Base-by-base conservation (phyloP, 1,139 yeast genomes). In the Geotrichum macrosporum region DNA sequence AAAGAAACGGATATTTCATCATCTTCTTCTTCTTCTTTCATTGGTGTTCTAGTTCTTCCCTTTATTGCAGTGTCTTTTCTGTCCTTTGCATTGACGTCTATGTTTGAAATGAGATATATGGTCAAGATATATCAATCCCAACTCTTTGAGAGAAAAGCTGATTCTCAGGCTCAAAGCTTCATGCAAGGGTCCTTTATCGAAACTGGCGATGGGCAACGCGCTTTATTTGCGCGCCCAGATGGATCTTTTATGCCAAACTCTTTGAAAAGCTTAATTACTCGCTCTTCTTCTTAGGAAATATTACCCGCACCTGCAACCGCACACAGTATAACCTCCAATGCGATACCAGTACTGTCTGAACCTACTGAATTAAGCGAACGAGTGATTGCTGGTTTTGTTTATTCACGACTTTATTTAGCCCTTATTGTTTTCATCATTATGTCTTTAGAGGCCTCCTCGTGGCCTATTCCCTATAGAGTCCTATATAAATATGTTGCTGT, bases 91-190 rank as follows among this genome's bases (percentile, higher is more conserved):
- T 69, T 85, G 56, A 81, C 89, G 32, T 78, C 84, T 12, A 72
- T 85, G 16, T 85, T 87, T 68, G 95, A 86, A 57, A 74, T 84
- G 68, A 74, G 92, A 50, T 86, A 83, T 63, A 72, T 85, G 72
- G 77, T 81, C 29, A 72, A 78, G 46, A 82, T 88, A 1, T 77
- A 78, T 56, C 73, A 81, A 13, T 77, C 87, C 0, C 97, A 89
- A 62, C 69, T 77, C 10, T 83, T 84, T 57, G 96, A 89, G 60
- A 66, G 80, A 52, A 77, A 77, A 1, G 73, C 83, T 3, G 75
- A 78, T 35, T 87, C 48, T 60, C 44, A 76, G 59, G 61, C 73
- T 57, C 41, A 56, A n/a, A 55, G 54, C 27, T 53, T 53, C 4
- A 49, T 49, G 4, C 44, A 40, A 12, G 18, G 24, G 2, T n/a